Percentiles rank a stretch among this genome's conserved stretches.
These are phyloP conservation scores for Bimuria novae-zelandiae DNA, from an alignment of 2,329 filamentous ascomycete genomes.

Conservation along the genomic window DNA sequence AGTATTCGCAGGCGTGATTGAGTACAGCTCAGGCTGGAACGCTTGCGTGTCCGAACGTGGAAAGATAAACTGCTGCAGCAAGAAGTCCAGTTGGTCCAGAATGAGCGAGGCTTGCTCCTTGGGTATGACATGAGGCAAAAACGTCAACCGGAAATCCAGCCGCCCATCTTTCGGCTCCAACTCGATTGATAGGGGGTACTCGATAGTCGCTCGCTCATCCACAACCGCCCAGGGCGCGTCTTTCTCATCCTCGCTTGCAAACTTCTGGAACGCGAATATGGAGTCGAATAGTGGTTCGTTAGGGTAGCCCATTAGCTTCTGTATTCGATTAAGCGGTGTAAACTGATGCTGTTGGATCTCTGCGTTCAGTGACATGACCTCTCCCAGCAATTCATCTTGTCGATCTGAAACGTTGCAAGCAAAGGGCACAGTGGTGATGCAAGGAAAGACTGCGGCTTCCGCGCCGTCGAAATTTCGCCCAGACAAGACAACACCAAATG, in stretches of 20 bases:
- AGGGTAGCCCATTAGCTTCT: slow-evolving; percentile 70
- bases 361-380: slow-evolving; percentile 69
- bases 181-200: slow-evolving; percentile 83
- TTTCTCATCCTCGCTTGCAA: slow-evolving; percentile 28
- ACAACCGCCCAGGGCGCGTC: slow-evolving; percentile 61
- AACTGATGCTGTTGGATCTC: slow-evolving; percentile 71
- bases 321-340: slow-evolving; percentile 71
- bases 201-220: slow-evolving; percentile 70
- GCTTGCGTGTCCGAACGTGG: slow-evolving; percentile 39
- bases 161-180: slow-evolving; percentile 62
- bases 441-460: slow-evolving; percentile 70
- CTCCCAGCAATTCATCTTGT: slow-evolving; percentile 62
- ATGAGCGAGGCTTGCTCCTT: slow-evolving; percentile 68
- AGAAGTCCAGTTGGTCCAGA: slow-evolving; percentile 71
- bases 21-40: slow-evolving; percentile 54
- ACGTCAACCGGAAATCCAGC: slow-evolving; percentile 69
- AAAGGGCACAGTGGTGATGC: slow-evolving; percentile 80
- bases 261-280: slow-evolving; percentile 80
- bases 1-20: slow-evolving; percentile 67
- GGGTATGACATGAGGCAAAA: slow-evolving; percentile 68
- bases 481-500: slow-evolving; percentile 81
- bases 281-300: slow-evolving; percentile 78
- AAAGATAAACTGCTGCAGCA: slow-evolving; percentile 64
- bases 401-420: slow-evolving; percentile 60
- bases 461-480: slow-evolving; percentile 69